Evolutionary conservation across 106 monocot genomes (phyloP).

Genomic region (Agapanthus africanus): DNA sequence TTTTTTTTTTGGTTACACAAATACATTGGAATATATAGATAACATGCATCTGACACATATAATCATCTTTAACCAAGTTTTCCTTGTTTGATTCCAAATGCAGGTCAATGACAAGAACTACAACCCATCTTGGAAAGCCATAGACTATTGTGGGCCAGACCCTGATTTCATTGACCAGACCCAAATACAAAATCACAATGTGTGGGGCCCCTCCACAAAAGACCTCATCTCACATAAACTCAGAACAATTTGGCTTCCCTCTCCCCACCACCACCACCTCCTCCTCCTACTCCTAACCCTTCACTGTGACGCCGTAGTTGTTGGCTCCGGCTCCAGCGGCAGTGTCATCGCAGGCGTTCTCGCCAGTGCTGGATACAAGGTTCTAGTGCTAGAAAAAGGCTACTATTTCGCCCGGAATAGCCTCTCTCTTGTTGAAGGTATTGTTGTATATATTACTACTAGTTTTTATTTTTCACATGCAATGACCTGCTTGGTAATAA

Average conservation of each 20-base stretch:
- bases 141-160: conserved; percentile 45
- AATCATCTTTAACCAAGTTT: too few species aligned
- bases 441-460: too few species aligned
- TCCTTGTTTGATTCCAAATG: too few species aligned
- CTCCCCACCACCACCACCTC: not conserved
- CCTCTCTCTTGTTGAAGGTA: conserved; percentile 38
- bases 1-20: too few species aligned
- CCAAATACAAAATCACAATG: not conserved
- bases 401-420: conserved; percentile 10
- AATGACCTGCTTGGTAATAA: too few species aligned
- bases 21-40: too few species aligned
- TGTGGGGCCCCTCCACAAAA: conserved; percentile 2
- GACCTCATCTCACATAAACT: conserved; percentile 5
- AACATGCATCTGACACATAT: too few species aligned
- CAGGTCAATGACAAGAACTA: conserved; percentile 24
- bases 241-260: conserved; percentile 5
- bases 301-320: conserved; percentile 30
- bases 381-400: conserved; percentile 42
- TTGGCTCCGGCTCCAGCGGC: conserved; percentile 45
- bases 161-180: conserved; percentile 2
- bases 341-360: conserved; percentile 37
- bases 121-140: conserved; percentile 34
- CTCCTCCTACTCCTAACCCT: conserved; percentile 11
- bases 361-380: conserved; percentile 31
- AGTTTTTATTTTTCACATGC: too few species aligned